These are phyloP conservation scores for Fusarium concolor DNA, from an alignment of 2,329 filamentous ascomycete genomes.

Conservation along the genomic window DNA sequence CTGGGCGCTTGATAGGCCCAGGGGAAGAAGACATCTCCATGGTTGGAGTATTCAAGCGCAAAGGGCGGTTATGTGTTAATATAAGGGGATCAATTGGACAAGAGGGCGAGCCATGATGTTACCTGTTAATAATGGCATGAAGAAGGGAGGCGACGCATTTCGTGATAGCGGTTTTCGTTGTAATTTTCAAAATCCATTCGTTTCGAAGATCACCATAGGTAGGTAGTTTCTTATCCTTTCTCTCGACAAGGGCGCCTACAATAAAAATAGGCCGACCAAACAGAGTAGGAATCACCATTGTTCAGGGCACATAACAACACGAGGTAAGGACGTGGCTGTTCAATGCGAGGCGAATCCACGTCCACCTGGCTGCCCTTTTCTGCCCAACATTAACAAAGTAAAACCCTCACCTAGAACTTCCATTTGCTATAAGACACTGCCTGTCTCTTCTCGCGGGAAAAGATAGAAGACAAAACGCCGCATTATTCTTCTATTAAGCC, in stretches of 20 bases:
- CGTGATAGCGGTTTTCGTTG: constrained; percentile 12
- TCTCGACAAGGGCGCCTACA: not conserved
- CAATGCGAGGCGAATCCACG: not conserved
- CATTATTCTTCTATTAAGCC: not conserved
- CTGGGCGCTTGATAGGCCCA: constrained; percentile 4
- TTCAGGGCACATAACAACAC: not conserved
- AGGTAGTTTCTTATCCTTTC: not conserved
- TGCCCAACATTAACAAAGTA: not conserved
- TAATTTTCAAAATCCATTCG: constrained; percentile 9
- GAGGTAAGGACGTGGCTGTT: not conserved
- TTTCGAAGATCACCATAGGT: not conserved
- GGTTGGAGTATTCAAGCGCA: constrained; percentile 4
- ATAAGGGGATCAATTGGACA: constrained; percentile 8
- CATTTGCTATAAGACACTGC: not conserved
- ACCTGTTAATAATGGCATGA: constrained; percentile 11
- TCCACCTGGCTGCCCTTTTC: not conserved
- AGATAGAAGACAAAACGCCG: not conserved
- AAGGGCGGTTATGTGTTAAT: constrained; percentile 15
- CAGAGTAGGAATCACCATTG: not conserved
- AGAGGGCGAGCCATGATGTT: not conserved
- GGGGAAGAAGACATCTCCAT: not conserved
- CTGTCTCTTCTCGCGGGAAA: not conserved
- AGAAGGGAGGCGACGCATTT: not conserved
- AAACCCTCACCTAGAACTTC: not conserved
- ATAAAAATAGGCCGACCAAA: constrained; percentile 2